These are phyloP conservation scores for Fraxinus xanthoxyloides DNA, from an alignment of 305 asterid species.

Conservation along the genomic window DNA sequence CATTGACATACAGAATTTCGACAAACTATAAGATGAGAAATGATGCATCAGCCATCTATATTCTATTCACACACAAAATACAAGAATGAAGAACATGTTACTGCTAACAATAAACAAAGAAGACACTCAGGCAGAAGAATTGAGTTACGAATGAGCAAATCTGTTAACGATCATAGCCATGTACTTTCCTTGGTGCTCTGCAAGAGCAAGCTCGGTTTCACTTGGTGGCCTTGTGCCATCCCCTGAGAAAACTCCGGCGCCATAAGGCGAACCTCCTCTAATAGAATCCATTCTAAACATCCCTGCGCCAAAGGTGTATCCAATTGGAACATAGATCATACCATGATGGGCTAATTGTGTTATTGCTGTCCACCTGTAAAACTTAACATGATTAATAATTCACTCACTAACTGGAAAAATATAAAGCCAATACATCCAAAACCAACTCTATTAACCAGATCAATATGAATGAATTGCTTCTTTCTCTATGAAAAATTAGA, in stretches of 20 bases:
- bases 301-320: conserved; percentile 69
- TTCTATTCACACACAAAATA: background rate
- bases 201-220: conserved; percentile 36
- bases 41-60: background rate
- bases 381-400: background rate
- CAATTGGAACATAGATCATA: conserved; percentile 65
- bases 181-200: conserved; percentile 46
- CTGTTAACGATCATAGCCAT: conserved; percentile 38
- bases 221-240: conserved; percentile 36
- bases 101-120: background rate
- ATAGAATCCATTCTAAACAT: conserved; percentile 50
- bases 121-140: background rate
- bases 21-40: background rate
- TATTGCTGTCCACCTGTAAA: conserved; percentile 62
- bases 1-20: background rate
- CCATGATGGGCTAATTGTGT: conserved; percentile 74
- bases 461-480: background rate
- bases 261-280: conserved; percentile 52
- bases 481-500: background rate
- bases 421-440: background rate
- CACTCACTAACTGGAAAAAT: background rate
- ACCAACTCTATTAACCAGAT: background rate
- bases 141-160: background rate
- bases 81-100: background rate
- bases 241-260: conserved; percentile 44